These are phyloP conservation scores for Paramecium sonneborni DNA, from an alignment of 73 alveolate species.

Conservation along the genomic window DNA sequence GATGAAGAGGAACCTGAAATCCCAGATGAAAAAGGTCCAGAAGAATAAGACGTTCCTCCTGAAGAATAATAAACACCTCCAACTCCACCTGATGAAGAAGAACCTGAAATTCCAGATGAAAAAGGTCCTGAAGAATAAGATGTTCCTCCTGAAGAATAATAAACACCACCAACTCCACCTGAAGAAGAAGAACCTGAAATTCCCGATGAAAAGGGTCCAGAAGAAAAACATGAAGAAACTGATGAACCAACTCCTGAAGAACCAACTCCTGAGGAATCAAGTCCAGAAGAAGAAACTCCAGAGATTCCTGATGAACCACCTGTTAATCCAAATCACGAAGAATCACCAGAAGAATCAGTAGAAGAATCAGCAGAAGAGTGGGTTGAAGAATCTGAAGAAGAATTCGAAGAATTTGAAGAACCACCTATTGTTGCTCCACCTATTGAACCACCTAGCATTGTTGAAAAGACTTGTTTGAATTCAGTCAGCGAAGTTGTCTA, in stretches of 20 bases:
- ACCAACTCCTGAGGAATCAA: not conserved
- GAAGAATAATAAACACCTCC: not conserved
- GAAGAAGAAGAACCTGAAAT: conserved; percentile 29
- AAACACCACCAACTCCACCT: not conserved
- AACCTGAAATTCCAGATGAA: not conserved
- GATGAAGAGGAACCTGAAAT: not conserved
- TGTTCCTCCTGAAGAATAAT: not conserved
- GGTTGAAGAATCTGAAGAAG: not conserved
- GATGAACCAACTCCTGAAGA: not conserved
- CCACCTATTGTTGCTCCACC: not conserved
- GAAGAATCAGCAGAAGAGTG: not conserved
- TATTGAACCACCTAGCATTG: not conserved
- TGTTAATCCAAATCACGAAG: not conserved
- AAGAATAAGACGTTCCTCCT: not conserved
- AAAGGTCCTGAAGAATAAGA: not conserved
- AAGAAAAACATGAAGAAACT: not conserved
- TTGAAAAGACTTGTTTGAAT: not conserved
- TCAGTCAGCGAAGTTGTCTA: conserved; percentile 3
- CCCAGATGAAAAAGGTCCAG: not conserved
- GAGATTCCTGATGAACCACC: conserved; percentile 47
- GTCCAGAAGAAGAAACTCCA: conserved; percentile 46
- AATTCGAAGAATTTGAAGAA: conserved; percentile 35
- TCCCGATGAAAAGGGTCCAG: conserved; percentile 39
- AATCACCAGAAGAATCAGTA: not conserved
- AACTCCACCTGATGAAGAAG: not conserved